phyloP scores from a whole-genome alignment of 331 rosid species.

The Rosa hybrid region DNA sequence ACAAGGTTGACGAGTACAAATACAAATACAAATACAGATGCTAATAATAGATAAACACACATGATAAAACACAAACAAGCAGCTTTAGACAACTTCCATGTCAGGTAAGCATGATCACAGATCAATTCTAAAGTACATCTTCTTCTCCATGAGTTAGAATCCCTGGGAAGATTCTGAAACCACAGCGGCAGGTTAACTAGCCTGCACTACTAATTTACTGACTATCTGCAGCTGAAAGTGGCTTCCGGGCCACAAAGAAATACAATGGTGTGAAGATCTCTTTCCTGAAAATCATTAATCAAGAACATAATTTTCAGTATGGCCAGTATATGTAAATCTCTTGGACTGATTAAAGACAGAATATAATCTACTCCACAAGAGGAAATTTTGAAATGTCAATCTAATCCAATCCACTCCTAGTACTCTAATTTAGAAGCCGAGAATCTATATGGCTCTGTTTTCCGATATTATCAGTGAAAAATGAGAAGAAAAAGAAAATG shows the following conservation, averaged over 20 bases:
- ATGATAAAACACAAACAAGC: conserved; percentile 27
- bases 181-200: conserved; percentile 14
- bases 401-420: not conserved
- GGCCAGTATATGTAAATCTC: not conserved
- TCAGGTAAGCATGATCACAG: conserved; percentile 13
- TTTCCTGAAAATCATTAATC: conserved; percentile 27
- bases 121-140: conserved; percentile 14
- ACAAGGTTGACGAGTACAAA: conserved; percentile 8
- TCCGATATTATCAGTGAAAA: not conserved
- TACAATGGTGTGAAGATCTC: conserved; percentile 58
- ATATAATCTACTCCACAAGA: not conserved
- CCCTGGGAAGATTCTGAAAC: conserved; percentile 12
- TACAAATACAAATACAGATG: conserved; percentile 6
- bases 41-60: conserved; percentile 7
- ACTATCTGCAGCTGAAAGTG: conserved; percentile 24
- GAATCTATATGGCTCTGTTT: not conserved
- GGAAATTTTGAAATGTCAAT: not conserved
- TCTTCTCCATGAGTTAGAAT: conserved; percentile 7
- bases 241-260: conserved; percentile 53
- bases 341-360: not conserved
- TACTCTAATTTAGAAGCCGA: not conserved
- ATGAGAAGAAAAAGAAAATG: not conserved
- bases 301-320: not conserved
- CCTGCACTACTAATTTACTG: conserved; percentile 27
- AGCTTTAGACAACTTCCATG: conserved; percentile 16